Evolutionary conservation across 306 rosid species (phyloP).

Genomic region (Psophocarpus tetragonolobus): DNA sequence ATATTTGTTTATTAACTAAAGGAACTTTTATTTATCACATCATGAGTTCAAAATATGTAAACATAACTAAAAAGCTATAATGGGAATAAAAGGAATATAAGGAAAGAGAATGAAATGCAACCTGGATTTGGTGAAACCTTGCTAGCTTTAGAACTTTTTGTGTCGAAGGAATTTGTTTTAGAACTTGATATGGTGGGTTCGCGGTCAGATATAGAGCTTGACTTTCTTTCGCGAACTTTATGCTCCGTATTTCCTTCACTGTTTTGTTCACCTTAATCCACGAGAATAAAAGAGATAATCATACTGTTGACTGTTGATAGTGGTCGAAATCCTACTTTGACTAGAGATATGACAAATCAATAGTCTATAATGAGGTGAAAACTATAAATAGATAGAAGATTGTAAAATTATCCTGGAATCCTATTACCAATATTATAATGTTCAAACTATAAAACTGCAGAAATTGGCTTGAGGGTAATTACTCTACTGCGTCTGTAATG

Average conservation of each 20-base stretch:
- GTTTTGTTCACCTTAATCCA: conserved; percentile 44
- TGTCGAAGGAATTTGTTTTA: conserved; percentile 43
- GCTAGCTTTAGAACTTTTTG: conserved; percentile 41
- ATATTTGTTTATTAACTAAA: not conserved
- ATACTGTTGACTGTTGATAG: not conserved
- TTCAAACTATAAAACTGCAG: not conserved
- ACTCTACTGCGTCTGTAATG: not conserved
- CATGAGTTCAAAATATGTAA: conserved; percentile 1
- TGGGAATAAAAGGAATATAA: conserved; percentile 5
- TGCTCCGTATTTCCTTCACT: conserved; percentile 39
- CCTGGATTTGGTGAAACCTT: conserved; percentile 57
- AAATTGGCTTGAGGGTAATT: not conserved
- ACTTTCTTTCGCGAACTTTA: conserved; percentile 46
- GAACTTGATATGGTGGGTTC: conserved; percentile 38
- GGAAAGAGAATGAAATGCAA: conserved; percentile 25
- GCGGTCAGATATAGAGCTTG: conserved; percentile 44
- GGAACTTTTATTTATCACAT: not conserved
- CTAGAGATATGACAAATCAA: too few relatives aligned
- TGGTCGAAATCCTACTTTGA: too few relatives aligned
- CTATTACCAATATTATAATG: not conserved
- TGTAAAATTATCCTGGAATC: too few relatives aligned
- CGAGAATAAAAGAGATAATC: conserved; percentile 11
- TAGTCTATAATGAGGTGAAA: too few relatives aligned
- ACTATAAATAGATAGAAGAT: too few relatives aligned
- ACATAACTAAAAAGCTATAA: not conserved